Evolutionary conservation across 1,139 yeast genomes (phyloP).

Genomic region (Meyerozyma athensensis): DNA sequence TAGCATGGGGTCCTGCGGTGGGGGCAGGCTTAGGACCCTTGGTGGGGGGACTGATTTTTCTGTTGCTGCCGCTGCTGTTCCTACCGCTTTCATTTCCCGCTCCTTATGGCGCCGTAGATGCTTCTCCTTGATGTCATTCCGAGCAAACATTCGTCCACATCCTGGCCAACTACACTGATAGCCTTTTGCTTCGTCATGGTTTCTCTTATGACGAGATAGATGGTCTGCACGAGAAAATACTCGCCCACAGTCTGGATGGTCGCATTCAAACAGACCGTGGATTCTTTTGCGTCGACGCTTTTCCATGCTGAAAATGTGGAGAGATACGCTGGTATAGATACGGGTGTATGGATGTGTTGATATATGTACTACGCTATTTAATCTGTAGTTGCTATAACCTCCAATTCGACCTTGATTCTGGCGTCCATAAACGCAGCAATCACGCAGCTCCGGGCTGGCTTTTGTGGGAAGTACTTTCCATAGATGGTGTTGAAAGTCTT

Average conservation of each 20-base stretch:
- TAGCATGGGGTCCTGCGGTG: no score
- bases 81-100: neutral
- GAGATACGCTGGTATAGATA: neutral
- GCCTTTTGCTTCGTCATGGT: constrained; percentile 35
- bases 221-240: constrained; percentile 42
- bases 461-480: constrained; percentile 39
- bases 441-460: constrained; percentile 56
- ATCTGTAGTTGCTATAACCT: constrained; percentile 29
- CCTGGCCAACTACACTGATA: constrained; percentile 28
- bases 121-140: constrained; percentile 37
- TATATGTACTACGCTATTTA: constrained; percentile 7
- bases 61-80: constrained; percentile 7
- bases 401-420: constrained; percentile 30
- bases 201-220: constrained; percentile 37
- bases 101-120: constrained; percentile 31
- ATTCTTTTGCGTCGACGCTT: constrained; percentile 11
- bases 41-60: constrained; percentile 6
- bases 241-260: constrained; percentile 25
- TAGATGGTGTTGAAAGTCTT: constrained; percentile 45
- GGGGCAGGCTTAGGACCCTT: neutral
- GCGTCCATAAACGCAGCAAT: constrained; percentile 32
- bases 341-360: neutral
- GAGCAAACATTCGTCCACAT: constrained; percentile 39
- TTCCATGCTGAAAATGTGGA: constrained; percentile 1
- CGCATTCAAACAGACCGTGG: constrained; percentile 16